Base-by-base conservation (phyloP, 1,139 yeast genomes). In the Diutina catenulata region DNA sequence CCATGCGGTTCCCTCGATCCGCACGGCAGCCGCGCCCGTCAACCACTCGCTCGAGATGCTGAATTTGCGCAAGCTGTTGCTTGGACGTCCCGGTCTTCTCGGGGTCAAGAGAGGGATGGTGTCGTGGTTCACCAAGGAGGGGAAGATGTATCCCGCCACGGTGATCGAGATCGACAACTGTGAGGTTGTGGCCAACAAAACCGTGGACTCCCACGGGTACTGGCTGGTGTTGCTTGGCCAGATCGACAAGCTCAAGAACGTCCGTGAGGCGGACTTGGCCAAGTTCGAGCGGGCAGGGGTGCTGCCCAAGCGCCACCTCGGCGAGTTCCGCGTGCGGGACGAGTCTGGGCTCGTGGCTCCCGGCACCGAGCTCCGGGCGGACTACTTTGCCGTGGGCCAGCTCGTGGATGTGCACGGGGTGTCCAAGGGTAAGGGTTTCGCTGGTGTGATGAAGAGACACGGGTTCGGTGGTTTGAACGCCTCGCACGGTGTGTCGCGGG, bases 371-470 rank as follows among this genome's bases (percentile, higher is more conserved):
- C 60, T 91, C 41, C 73, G 65, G 42, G 95, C 96, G 1, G 87
- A 84, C 51, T 91, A 80, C 57, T 88, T 91, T 56, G 70, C 76
- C 40, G 70, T 67, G 15, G 98, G 97, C 20, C 94, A 86, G 56
- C 70, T 65, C 44, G 91, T 91, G 21, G 98, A 91, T 54, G 64
- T 84, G 38, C 70, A 77, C 51, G 81, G 88, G 11, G 68, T 72
- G 16, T 70, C 93, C 37, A 91, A 87, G 58, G 99, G 98, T 62
- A 91, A 93, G 61, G 99, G 99, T 13, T 86, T 86, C 57, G 87
- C 91, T 16, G 99, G 99, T 75, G 98, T 91, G 16, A 91, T 91
- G 95, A 91, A 91, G 59, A 77, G 95, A 62, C 82, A 82, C 68
- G 83, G 86, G n/a, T 91, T 91, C 62, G 67, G 66, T 39, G 98